Conservation (phyloP, 352 stramenopile species). For the Phytophthora pisi region DNA sequence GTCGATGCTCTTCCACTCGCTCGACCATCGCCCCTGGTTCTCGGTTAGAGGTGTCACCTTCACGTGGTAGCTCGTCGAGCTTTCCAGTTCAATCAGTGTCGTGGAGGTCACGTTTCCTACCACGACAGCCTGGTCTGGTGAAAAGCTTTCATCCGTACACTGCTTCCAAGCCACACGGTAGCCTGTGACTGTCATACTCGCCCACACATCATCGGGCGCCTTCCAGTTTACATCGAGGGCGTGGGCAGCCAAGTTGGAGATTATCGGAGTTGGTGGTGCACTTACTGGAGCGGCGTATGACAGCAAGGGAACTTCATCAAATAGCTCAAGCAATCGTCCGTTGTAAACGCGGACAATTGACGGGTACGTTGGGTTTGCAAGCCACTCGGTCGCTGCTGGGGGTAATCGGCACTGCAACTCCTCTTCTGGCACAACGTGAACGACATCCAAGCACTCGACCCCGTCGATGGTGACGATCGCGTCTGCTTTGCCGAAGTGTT, state of each 20-base stretch:
- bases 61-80: constrained; percentile 75
- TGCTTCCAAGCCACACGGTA: constrained; percentile 75
- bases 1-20: constrained; percentile 74
- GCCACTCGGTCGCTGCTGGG: constrained; percentile 36
- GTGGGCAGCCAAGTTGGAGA: constrained; percentile 82
- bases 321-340: constrained; percentile 60
- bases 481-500: constrained; percentile 74
- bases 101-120: constrained; percentile 94
- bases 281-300: constrained; percentile 64
- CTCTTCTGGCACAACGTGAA: constrained; percentile 58
- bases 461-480: constrained; percentile 76
- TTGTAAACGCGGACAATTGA: constrained; percentile 72
- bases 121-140: constrained; percentile 33
- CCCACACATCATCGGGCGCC: constrained; percentile 62
- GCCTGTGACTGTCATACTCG: constrained; percentile 82
- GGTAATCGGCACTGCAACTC: constrained; percentile 83
- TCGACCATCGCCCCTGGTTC: constrained; percentile 42
- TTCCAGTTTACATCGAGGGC: constrained; percentile 87
- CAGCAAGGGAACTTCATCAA: constrained; percentile 62
- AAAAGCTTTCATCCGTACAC: constrained; percentile 41
- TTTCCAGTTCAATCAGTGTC: constrained; percentile 74
- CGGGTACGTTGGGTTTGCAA: constrained; percentile 42
- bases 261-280: constrained; percentile 34
- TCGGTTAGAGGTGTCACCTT: constrained; percentile 81
- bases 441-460: constrained; percentile 67